phyloP scores from a whole-genome alignment of 2,329 filamentous ascomycete species.

The Xylariaceae sp. region DNA sequence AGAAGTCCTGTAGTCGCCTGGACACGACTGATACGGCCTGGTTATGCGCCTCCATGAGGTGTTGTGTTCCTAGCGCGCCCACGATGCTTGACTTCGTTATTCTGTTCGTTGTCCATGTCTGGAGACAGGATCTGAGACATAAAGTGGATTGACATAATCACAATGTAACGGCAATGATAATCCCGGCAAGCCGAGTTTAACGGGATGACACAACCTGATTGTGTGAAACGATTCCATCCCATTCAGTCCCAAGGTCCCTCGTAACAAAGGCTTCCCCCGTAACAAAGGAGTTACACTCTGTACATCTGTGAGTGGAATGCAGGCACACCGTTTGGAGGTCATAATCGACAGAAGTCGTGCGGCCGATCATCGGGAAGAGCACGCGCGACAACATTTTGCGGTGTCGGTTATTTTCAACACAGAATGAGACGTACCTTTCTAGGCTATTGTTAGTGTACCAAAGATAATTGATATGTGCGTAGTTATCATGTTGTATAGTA shows the following conservation, averaged over 20 bases:
- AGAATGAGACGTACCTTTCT: too few species aligned
- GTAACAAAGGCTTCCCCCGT: neutral
- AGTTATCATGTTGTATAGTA: too few species aligned
- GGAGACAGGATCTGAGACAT: too few species aligned
- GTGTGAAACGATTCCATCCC: neutral
- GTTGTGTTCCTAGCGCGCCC: neutral
- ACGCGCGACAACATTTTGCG: too few species aligned
- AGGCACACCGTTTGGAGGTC: too few species aligned
- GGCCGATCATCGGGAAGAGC: too few species aligned
- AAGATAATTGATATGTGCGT: too few species aligned
- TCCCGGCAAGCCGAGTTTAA: neutral
- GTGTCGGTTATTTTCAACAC: too few species aligned
- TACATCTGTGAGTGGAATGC: too few species aligned
- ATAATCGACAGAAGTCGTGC: too few species aligned
- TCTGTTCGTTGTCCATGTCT: neutral
- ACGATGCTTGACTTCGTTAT: neutral
- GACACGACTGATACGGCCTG: constrained; percentile 40
- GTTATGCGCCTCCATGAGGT: constrained; percentile 40
- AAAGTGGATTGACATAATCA: neutral
- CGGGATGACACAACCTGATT: neutral
- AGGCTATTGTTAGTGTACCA: too few species aligned
- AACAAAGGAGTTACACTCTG: too few species aligned
- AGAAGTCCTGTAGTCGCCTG: constrained; percentile 40
- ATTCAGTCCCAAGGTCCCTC: neutral
- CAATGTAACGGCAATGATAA: neutral